A percentile compares a stretch with the other conserved stretches of the same genome.
Conservation (phyloP, 2,329 filamentous ascomycete species). For the Pestalotiopsis sp. region DNA sequence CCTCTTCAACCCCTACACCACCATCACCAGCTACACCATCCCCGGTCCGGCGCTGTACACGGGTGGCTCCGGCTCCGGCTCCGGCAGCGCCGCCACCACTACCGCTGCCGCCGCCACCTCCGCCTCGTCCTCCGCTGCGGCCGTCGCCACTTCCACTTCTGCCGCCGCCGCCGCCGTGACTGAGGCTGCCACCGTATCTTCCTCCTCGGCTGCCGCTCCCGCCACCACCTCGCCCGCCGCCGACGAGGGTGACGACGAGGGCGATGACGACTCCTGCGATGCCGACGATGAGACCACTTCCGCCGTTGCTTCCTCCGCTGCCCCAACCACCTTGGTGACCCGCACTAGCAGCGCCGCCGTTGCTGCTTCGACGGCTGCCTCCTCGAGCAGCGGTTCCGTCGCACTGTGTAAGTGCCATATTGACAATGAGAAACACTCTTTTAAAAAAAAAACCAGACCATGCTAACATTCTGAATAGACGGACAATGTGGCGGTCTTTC, state of each 20-base stretch:
- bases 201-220: constrained; percentile 7
- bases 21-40: constrained; percentile 24
- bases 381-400: constrained; percentile 8
- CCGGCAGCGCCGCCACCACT: constrained; percentile 1
- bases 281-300: constrained; percentile 2
- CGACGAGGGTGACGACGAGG: background rate
- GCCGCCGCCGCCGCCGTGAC: constrained; percentile 1
- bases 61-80: constrained; percentile 4
- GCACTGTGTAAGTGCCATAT: constrained; percentile 8
- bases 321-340: constrained; percentile 15
- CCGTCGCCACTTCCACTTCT: background rate
- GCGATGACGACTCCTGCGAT: constrained; percentile 9
- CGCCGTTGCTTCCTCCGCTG: constrained; percentile 1
- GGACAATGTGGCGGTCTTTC: constrained; percentile 18
- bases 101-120: background rate
- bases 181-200: too few species aligned
- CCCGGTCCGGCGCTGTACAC: constrained; percentile 24
- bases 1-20: constrained; percentile 54
- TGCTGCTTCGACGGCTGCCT: constrained; percentile 4
- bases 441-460: too few species aligned
- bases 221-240: constrained; percentile 2
- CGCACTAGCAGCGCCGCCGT: constrained; percentile 9
- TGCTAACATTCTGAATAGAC: background rate
- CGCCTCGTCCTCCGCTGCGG: background rate
- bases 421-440: too few species aligned